A percentile compares a stretch with the other conserved stretches of the same genome.
These are phyloP conservation scores for Cymbopogon flexuosus DNA, from an alignment of 202 grass and related monocot species.

Conservation along the genomic window DNA sequence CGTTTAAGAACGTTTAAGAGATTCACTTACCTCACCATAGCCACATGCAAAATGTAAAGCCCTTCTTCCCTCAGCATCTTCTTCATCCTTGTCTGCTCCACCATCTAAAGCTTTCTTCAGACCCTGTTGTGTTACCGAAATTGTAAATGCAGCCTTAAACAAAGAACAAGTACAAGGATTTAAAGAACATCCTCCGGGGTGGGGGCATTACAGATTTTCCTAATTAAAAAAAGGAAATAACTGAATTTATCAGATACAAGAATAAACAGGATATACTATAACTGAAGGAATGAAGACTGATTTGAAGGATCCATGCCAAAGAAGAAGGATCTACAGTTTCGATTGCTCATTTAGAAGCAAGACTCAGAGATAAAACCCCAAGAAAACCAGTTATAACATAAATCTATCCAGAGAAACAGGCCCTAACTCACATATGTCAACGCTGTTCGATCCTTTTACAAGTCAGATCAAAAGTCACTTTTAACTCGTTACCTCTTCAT, in stretches of 20 bases:
- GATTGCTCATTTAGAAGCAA: not conserved
- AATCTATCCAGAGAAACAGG: not conserved
- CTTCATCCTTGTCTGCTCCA: conserved; percentile 85
- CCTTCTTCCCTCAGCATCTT: conserved; percentile 83
- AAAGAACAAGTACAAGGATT: not conserved
- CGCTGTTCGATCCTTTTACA: not conserved
- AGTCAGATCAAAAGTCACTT: not conserved
- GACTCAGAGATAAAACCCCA: not conserved
- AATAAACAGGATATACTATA: not conserved
- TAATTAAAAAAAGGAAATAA: not conserved
- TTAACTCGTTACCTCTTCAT: conserved; percentile 63
- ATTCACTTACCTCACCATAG: conserved; percentile 73
- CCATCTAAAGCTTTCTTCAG: conserved; percentile 81
- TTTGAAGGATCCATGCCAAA: not conserved
- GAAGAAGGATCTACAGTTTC: not conserved
- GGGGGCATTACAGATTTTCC: not conserved
- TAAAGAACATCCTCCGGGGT: not conserved
- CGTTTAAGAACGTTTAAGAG: not conserved
- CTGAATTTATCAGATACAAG: not conserved
- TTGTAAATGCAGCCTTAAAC: not conserved
- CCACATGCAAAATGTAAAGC: conserved; percentile 99
- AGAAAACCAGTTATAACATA: not conserved
- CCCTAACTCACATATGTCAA: not conserved
- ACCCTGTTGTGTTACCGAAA: conserved; percentile 35
- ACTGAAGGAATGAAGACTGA: not conserved